A percentile compares a stretch with the other conserved stretches of the same genome.
Conservation (phyloP, 2,329 filamentous ascomycete species). For the Fusarium solani-melongenae region DNA sequence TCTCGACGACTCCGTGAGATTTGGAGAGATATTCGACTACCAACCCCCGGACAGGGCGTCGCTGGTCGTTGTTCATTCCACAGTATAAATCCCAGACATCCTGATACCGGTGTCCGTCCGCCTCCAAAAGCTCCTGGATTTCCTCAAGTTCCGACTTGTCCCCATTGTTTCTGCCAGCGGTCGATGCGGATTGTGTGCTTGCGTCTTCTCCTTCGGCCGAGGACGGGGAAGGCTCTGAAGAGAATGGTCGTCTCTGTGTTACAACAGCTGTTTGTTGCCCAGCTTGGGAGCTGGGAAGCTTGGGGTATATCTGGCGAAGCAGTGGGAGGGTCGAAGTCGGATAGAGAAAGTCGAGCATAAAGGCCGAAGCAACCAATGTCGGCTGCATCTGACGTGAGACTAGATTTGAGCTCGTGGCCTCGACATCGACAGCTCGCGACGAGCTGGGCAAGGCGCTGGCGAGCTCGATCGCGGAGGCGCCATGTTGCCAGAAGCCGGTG, state of each 20-base stretch:
- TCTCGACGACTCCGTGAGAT: constrained; percentile 57
- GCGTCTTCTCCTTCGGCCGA: neutral
- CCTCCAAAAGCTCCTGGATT: constrained; percentile 39
- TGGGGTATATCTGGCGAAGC: constrained; percentile 53
- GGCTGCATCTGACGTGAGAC: constrained; percentile 38
- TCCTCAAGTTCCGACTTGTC: neutral
- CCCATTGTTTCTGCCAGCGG: neutral
- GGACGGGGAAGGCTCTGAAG: constrained; percentile 35
- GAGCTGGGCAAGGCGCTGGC: constrained; percentile 55
- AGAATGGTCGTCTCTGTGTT: constrained; percentile 42
- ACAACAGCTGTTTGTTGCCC: constrained; percentile 14
- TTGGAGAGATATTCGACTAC: constrained; percentile 57
- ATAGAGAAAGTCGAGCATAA: constrained; percentile 68
- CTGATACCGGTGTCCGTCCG: constrained; percentile 48
- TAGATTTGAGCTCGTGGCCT: constrained; percentile 36
- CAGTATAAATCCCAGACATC: constrained; percentile 58
- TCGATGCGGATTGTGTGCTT: neutral
- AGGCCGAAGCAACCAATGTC: constrained; percentile 57
- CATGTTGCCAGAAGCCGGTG: constrained; percentile 66
- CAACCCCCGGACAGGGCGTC: constrained; percentile 41
- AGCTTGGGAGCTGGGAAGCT: constrained; percentile 39
- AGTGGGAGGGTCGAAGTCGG: constrained; percentile 58
- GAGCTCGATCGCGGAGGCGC: constrained; percentile 61
- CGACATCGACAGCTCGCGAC: constrained; percentile 37
- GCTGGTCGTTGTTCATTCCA: constrained; percentile 48